Evolutionary conservation across 2,329 filamentous ascomycete genomes (phyloP).

Genomic region (Aurifilum marmelostoma): DNA sequence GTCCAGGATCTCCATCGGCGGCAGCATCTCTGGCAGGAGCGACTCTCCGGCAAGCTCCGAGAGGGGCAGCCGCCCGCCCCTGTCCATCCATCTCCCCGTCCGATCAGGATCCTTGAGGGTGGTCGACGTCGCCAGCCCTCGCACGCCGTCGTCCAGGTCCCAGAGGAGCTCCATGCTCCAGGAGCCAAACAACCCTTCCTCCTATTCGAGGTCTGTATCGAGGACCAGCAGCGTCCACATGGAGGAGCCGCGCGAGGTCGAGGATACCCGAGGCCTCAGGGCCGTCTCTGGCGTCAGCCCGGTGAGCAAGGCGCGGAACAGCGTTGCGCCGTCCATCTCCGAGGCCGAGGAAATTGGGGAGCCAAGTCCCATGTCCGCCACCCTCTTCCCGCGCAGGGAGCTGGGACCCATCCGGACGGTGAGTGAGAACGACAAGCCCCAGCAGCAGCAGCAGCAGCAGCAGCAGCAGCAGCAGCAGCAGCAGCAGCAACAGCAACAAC

Average conservation of each 20-base stretch:
- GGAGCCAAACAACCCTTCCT: slow-evolving; percentile 42
- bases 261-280: slow-evolving; percentile 25
- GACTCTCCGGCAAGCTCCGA: slow-evolving; percentile 56
- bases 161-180: slow-evolving; percentile 52
- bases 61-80: slow-evolving; percentile 36
- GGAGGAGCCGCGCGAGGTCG: slow-evolving; percentile 42
- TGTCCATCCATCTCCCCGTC: slow-evolving; percentile 44
- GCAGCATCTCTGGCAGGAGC: slow-evolving; percentile 49
- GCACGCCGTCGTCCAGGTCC: slow-evolving; percentile 53
- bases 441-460: slow-evolving; percentile 20
- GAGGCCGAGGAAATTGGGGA: slow-evolving; percentile 13
- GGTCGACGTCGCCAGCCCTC: slow-evolving; percentile 58
- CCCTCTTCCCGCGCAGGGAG: slow-evolving; percentile 12
- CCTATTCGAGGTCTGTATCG: slow-evolving; percentile 45
- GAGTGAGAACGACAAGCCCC: slow-evolving; percentile 10
- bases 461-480: slow-evolving; percentile 2
- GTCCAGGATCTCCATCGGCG: slow-evolving; percentile 51
- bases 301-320: slow-evolving; percentile 29
- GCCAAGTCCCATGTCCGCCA: slow-evolving; percentile 10
- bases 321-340: slow-evolving; percentile 44
- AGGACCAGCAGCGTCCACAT: slow-evolving; percentile 46
- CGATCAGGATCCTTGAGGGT: slow-evolving; percentile 58
- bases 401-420: slow-evolving; percentile 16
- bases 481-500: neutral
- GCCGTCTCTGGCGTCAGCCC: slow-evolving; percentile 17